Conservation (phyloP, 1,284 basidiomycete species). For the Mycena citricolor region DNA sequence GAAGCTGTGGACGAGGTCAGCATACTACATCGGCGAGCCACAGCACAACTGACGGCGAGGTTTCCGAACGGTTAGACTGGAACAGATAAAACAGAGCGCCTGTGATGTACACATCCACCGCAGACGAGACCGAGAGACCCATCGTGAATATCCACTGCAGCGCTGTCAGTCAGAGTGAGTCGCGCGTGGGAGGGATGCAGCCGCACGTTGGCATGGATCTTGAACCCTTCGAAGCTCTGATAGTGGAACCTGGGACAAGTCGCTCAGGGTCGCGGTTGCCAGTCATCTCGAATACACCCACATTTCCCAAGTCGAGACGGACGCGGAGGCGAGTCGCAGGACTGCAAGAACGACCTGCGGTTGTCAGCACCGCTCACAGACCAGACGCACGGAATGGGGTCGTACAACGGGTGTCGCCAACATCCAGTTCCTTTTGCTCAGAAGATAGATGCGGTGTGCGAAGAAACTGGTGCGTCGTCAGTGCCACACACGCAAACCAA, state of each 20-base stretch:
- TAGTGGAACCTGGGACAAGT: constrained; percentile 16
- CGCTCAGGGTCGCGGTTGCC: background rate
- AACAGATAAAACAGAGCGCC: constrained; percentile 47
- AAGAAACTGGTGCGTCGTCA: constrained; percentile 34
- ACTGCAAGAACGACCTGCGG: constrained; percentile 30
- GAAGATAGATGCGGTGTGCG: constrained; percentile 36
- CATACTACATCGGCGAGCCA: background rate
- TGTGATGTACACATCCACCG: constrained; percentile 53
- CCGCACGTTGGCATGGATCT: constrained; percentile 31
- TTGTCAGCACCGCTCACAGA: background rate
- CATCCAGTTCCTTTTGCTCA: constrained; percentile 39
- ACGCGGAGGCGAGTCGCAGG: constrained; percentile 23
- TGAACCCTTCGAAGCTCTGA: constrained; percentile 34
- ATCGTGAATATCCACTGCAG: constrained; percentile 55
- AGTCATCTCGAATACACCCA: background rate
- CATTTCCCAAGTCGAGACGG: constrained; percentile 17
- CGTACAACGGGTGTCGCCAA: constrained; percentile 41
- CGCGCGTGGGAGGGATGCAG: background rate
- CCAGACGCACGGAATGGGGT: background rate
- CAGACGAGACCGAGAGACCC: constrained; percentile 50
- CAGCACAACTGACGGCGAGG: constrained; percentile 2
- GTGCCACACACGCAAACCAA: constrained; percentile 1
- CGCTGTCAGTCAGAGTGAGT: background rate
- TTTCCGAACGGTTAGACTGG: constrained; percentile 36
- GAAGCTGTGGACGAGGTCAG: constrained; percentile 32